phyloP scores from a whole-genome alignment of 1,139 yeast species.

The Taphrina populina region DNA sequence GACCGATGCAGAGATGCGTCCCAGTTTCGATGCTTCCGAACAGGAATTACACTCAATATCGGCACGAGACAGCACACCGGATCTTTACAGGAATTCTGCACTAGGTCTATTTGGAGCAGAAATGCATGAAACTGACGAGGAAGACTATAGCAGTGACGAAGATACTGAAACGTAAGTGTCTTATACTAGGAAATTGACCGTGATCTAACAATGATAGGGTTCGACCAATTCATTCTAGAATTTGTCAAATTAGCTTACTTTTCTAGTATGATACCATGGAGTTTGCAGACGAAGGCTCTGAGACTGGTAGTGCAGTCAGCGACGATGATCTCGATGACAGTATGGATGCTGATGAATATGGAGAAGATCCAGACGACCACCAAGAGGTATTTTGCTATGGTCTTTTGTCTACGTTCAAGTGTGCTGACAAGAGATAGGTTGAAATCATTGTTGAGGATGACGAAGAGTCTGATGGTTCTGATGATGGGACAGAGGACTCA shows the following conservation, averaged over 20 bases:
- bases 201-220: too few relatives aligned
- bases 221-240: conserved; percentile 37
- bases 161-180: conserved; percentile 38
- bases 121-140: conserved; percentile 51
- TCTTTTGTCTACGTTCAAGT: too few relatives aligned
- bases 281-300: conserved; percentile 40
- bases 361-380: conserved; percentile 7
- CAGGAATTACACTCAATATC: conserved; percentile 52
- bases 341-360: conserved; percentile 41
- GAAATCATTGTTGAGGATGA: conserved; percentile 43
- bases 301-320: conserved; percentile 38
- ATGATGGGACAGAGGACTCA: too few relatives aligned
- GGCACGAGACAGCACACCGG: conserved; percentile 72
- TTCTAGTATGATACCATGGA: conserved; percentile 38
- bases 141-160: conserved; percentile 42
- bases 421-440: conserved; percentile 35
- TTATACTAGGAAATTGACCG: too few relatives aligned
- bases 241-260: conserved; percentile 36
- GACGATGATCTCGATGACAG: conserved; percentile 46
- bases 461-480: conserved; percentile 41
- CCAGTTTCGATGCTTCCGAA: conserved; percentile 36
- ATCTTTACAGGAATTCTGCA: conserved; percentile 80
- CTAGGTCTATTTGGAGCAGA: conserved; percentile 79
- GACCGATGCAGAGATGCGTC: conserved; percentile 50
- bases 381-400: not conserved